Conservation (phyloP, 345 rosid genomes). For the Trapa incisa region DNA sequence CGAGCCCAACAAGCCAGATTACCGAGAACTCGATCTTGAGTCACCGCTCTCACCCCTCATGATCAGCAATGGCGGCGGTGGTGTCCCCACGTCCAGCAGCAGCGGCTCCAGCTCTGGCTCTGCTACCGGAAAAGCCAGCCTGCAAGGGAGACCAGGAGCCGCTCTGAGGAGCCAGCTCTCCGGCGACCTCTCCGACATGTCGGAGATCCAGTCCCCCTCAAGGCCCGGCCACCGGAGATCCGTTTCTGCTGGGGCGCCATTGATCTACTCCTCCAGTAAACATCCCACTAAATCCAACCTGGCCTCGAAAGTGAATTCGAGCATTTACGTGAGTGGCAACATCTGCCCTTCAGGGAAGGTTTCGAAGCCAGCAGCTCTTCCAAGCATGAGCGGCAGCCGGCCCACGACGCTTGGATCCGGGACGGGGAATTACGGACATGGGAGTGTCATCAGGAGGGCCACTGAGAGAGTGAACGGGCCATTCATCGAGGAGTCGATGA, state of each 20-base stretch:
- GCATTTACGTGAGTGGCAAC: slow-evolving; percentile 59
- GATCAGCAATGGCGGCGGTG: slow-evolving; percentile 10
- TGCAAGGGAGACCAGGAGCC: slow-evolving; percentile 10
- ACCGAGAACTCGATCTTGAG: slow-evolving; percentile 64
- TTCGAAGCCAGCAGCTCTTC: slow-evolving; percentile 46
- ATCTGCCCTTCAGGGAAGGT: slow-evolving; percentile 88
- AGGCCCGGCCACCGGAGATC: slow-evolving; percentile 69
- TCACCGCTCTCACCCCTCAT: slow-evolving; percentile 76
- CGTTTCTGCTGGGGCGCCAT: slow-evolving; percentile 57
- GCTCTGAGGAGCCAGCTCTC: slow-evolving; percentile 25
- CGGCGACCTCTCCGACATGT: slow-evolving; percentile 39
- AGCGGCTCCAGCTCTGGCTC: slow-evolving; percentile 50
- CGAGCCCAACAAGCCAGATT: slow-evolving; percentile 71
- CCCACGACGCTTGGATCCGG: slow-evolving; percentile 61
- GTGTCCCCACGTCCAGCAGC: slow-evolving; percentile 6
- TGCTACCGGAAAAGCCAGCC: slow-evolving; percentile 19
- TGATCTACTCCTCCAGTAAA: slow-evolving; percentile 61
- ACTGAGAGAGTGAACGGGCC: slow-evolving; percentile 1
- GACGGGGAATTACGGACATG: slow-evolving; percentile 82
- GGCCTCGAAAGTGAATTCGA: not conserved
- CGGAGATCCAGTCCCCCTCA: slow-evolving; percentile 34
- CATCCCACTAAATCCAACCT: slow-evolving; percentile 11
- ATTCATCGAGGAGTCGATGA: not conserved
- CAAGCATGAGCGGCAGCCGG: slow-evolving; percentile 33
- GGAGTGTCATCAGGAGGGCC: slow-evolving; percentile 57